Evolutionary conservation across 352 stramenopile species (phyloP).

Genomic region (Pythium plurisporium): DNA sequence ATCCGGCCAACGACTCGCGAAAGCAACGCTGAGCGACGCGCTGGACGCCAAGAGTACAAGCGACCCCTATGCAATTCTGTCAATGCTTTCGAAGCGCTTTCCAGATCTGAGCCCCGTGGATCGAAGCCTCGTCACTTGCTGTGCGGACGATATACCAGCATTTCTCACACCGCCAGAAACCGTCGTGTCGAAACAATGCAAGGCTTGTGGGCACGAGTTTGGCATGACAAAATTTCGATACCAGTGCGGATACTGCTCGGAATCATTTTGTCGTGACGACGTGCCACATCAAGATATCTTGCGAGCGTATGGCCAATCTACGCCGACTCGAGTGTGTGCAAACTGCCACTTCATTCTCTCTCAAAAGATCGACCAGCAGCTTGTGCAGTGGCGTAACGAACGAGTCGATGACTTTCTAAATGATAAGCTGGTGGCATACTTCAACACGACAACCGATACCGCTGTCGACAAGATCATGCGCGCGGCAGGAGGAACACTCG

Average conservation of each 20-base stretch:
- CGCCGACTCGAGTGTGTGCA: constrained; percentile 56
- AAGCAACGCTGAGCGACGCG: constrained; percentile 5
- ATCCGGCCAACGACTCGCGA: constrained; percentile 3
- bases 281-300: constrained; percentile 53
- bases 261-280: constrained; percentile 76
- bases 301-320: constrained; percentile 60
- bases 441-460: constrained; percentile 77
- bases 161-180: constrained; percentile 61
- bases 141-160: constrained; percentile 37
- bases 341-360: constrained; percentile 68
- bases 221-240: constrained; percentile 83
- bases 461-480: constrained; percentile 81
- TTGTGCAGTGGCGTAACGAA: constrained; percentile 75
- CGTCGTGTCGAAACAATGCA: constrained; percentile 58
- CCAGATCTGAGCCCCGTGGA: constrained; percentile 70
- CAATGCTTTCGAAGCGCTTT: constrained; percentile 74
- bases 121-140: constrained; percentile 69
- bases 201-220: constrained; percentile 65
- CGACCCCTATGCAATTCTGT: constrained; percentile 39
- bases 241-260: constrained; percentile 75
- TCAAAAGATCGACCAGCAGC: constrained; percentile 73
- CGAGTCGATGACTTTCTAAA: constrained; percentile 72
- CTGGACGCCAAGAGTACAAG: constrained; percentile 18
- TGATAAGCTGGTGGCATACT: constrained; percentile 67
- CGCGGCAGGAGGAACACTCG: constrained; percentile 70